Conservation (phyloP, 2,329 filamentous ascomycete genomes). For the Ramichloridium luteum region DNA sequence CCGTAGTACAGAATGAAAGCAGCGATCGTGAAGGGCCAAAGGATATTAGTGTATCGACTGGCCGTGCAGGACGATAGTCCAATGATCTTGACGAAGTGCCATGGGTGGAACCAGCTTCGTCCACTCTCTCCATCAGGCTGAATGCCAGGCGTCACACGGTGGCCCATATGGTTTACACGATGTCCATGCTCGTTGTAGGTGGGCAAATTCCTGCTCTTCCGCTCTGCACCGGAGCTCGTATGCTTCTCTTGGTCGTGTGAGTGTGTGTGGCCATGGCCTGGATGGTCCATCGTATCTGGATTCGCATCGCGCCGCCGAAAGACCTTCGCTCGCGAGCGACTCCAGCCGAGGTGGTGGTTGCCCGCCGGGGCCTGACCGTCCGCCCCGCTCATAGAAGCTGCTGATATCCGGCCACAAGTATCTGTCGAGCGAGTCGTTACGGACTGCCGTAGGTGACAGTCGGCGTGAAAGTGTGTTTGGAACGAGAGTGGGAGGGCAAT, state of each 20-base stretch:
- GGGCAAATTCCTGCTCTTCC: slow-evolving; percentile 10
- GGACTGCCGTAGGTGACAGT: too few relatives aligned
- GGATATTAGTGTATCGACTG: slow-evolving; percentile 36
- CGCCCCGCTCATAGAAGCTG: too few relatives aligned
- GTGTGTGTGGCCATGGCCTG: slow-evolving; percentile 5
- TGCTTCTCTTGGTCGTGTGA: slow-evolving; percentile 10
- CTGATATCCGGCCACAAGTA: too few relatives aligned
- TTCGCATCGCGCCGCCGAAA: slow-evolving; percentile 13
- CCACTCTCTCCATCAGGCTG: slow-evolving; percentile 37
- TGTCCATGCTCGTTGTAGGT: slow-evolving; percentile 18
- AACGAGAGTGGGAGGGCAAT: too few relatives aligned
- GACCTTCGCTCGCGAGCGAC: slow-evolving; percentile 9
- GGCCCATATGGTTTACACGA: slow-evolving; percentile 33
- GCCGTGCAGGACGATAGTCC: slow-evolving; percentile 34
- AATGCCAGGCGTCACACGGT: slow-evolving; percentile 31
- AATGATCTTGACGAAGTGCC: slow-evolving; percentile 33
- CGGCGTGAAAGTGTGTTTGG: too few relatives aligned
- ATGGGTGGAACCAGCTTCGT: slow-evolving; percentile 32
- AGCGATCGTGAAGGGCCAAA: slow-evolving; percentile 39
- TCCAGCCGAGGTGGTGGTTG: too few relatives aligned
- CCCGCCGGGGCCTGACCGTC: too few relatives aligned
- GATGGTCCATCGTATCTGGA: slow-evolving; percentile 9
- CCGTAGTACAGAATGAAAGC: slow-evolving; percentile 38
- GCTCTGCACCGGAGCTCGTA: slow-evolving; percentile 2
- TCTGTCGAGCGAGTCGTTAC: too few relatives aligned